phyloP scores from a whole-genome alignment of 805 yeast genomes.

The Teunomyces funiuensis region DNA sequence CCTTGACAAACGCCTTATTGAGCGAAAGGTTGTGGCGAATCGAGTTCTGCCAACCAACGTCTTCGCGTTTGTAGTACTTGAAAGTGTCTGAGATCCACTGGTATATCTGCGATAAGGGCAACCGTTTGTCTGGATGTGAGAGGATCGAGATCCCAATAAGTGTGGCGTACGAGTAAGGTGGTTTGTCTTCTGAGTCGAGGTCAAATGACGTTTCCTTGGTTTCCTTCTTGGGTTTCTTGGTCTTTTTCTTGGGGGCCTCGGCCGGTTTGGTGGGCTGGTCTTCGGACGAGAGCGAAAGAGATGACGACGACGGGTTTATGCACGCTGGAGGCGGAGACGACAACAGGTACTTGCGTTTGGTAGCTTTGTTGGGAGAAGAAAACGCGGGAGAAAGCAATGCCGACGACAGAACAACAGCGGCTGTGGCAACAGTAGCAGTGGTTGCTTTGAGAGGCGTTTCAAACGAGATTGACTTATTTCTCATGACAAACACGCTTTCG shows the following conservation, averaged over 20 bases:
- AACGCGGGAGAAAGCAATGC: slow-evolving; percentile 40
- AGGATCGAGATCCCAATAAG: slow-evolving; percentile 91
- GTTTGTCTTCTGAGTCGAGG: slow-evolving; percentile 65
- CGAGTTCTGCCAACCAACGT: slow-evolving; percentile 97
- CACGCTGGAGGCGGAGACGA: slow-evolving; percentile 16
- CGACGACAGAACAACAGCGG: slow-evolving; percentile 10
- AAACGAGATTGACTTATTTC: slow-evolving; percentile 14
- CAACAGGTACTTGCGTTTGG: slow-evolving; percentile 4
- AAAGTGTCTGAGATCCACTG: slow-evolving; percentile 89
- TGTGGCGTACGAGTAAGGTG: slow-evolving; percentile 93
- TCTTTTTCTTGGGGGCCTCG: slow-evolving; percentile 20
- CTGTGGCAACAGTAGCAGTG: neutral
- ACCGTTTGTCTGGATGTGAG: slow-evolving; percentile 57
- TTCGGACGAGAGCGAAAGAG: slow-evolving; percentile 11
- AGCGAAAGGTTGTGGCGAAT: slow-evolving; percentile 91
- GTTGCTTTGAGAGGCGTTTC: slow-evolving; percentile 18
- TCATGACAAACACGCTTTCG: slow-evolving; percentile 17
- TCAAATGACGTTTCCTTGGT: slow-evolving; percentile 35
- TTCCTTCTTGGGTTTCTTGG: slow-evolving; percentile 28
- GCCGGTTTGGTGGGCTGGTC: slow-evolving; percentile 1
- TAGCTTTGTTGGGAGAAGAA: slow-evolving; percentile 48
- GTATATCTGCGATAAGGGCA: slow-evolving; percentile 68
- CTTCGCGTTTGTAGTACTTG: slow-evolving; percentile 76
- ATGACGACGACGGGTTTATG: slow-evolving; percentile 15
- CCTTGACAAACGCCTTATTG: slow-evolving; percentile 89